These are phyloP conservation scores for Stenogyne calaminthoides DNA, from an alignment of 305 asterid genomes.

Conservation along the genomic window DNA sequence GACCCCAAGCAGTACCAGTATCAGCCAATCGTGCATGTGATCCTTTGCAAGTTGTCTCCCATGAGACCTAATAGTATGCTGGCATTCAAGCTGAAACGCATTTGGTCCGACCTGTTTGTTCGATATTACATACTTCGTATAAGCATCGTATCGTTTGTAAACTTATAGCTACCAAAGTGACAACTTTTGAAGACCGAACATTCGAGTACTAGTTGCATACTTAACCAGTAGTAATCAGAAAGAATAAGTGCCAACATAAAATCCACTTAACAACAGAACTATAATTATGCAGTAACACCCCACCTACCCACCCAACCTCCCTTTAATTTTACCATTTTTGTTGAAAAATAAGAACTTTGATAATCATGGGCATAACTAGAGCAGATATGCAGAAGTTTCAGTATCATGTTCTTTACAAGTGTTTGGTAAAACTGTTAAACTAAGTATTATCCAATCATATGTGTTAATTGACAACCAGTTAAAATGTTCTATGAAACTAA, in stretches of 20 bases:
- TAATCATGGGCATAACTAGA: conserved; percentile 6
- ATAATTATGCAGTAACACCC: background rate
- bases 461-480: background rate
- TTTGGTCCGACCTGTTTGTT: conserved; percentile 41
- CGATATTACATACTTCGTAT: background rate
- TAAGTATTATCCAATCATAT: background rate
- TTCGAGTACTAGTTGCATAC: background rate
- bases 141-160: background rate
- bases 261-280: background rate
- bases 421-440: background rate
- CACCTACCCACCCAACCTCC: no score
- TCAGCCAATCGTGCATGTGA: conserved; percentile 80
- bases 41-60: conserved; percentile 58
- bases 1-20: conserved; percentile 54
- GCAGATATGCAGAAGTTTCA: background rate
- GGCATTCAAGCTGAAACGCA: conserved; percentile 46
- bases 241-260: background rate
- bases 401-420: background rate
- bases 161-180: background rate
- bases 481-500: conserved; percentile 12
- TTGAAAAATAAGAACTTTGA: no score
- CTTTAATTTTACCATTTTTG: no score
- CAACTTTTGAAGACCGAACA: background rate
- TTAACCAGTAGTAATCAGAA: background rate
- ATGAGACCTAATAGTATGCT: conserved; percentile 67